Evolutionary conservation across 2,329 filamentous ascomycete genomes (phyloP).

Genomic region (Aspergillus alliaceus): DNA sequence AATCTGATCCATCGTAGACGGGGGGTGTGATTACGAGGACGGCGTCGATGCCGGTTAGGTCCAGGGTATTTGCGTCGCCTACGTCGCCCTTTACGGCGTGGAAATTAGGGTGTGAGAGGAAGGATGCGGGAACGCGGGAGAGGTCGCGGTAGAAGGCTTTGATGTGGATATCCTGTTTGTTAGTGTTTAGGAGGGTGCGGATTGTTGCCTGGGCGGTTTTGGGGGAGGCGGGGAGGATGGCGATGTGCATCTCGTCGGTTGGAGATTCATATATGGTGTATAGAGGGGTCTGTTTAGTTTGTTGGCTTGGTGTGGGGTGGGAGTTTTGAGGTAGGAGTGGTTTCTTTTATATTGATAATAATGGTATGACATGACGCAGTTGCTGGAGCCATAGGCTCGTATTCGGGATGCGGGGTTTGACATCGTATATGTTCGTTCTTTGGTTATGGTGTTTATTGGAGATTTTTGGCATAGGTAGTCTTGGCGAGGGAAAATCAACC

Average conservation of each 20-base stretch:
- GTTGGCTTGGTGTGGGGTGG: background rate
- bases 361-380: no score
- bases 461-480: no score
- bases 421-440: no score
- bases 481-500: no score
- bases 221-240: constrained; percentile 13
- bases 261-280: background rate
- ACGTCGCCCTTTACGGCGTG: constrained; percentile 12
- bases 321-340: no score
- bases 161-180: background rate
- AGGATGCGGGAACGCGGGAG: constrained; percentile 7
- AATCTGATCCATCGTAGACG: constrained; percentile 5
- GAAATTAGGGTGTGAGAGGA: constrained; percentile 10
- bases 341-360: no score
- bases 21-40: constrained; percentile 15
- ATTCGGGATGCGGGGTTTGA: background rate
- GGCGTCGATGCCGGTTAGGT: constrained; percentile 12
- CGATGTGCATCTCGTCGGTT: constrained; percentile 10
- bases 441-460: background rate
- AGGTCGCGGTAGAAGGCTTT: constrained; percentile 15
- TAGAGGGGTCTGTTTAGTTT: background rate
- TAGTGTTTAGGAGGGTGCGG: constrained; percentile 6
- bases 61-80: constrained; percentile 1
- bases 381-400: background rate
- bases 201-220: constrained; percentile 14